Conservation (phyloP, 768 basidiomycete genomes). For the Cystoderma amianthinum region DNA sequence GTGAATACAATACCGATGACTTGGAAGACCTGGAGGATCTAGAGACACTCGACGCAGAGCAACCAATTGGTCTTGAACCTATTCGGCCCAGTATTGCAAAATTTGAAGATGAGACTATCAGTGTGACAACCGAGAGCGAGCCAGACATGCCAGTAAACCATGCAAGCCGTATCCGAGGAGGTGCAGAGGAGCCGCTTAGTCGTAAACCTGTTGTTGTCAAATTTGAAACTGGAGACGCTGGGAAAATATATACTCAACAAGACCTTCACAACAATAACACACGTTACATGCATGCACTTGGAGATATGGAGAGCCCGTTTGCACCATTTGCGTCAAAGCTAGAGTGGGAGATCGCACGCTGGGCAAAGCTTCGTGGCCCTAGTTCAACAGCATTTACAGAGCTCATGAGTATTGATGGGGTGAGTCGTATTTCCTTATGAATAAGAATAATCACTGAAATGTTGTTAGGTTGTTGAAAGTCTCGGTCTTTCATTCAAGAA, state of each 20-base stretch:
- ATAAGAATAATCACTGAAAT: too few relatives aligned
- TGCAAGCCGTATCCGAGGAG: too few relatives aligned
- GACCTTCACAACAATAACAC: neutral
- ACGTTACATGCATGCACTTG: neutral
- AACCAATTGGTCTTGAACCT: neutral
- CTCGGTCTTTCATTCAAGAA: constrained; percentile 24
- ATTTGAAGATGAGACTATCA: neutral
- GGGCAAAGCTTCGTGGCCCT: constrained; percentile 14
- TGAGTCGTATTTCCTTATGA: constrained; percentile 8
- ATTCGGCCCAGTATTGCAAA: neutral
- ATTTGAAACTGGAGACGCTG: neutral
- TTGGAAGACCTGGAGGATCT: neutral
- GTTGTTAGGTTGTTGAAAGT: constrained; percentile 11
- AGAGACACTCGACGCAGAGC: neutral
- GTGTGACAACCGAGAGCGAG: neutral
- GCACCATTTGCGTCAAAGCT: constrained; percentile 14
- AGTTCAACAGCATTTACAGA: constrained; percentile 16
- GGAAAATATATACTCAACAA: neutral
- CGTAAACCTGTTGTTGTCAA: neutral
- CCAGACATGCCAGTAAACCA: too few relatives aligned
- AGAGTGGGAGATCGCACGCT: constrained; percentile 18
- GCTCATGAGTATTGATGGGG: constrained; percentile 18
- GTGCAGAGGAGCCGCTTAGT: neutral
- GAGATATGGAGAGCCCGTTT: neutral
- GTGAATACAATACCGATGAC: neutral